Conservation (phyloP, 306 rosid species). For the Calophaca sinica region DNA sequence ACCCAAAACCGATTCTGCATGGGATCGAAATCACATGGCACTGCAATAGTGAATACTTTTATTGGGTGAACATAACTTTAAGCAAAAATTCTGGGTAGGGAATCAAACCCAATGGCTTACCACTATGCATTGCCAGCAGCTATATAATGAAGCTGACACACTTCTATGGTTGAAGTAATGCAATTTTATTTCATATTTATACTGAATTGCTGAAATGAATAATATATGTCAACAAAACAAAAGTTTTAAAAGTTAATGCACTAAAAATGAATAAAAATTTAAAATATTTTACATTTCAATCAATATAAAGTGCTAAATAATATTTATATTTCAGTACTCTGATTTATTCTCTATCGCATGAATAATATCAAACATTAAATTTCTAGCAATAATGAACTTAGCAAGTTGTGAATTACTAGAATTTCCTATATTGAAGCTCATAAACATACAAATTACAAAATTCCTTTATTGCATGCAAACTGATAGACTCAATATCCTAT, state of each 20-base stretch:
- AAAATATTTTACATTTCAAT: conserved; percentile 22
- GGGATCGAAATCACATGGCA: too few species aligned
- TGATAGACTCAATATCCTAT: neutral
- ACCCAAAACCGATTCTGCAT: too few species aligned
- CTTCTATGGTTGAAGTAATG: conserved; percentile 22
- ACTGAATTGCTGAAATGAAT: conserved; percentile 21
- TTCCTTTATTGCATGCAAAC: conserved; percentile 23
- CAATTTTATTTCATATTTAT: conserved; percentile 2
- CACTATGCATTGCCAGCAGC: conserved; percentile 24
- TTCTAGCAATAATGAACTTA: conserved; percentile 25
- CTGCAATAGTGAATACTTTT: neutral
- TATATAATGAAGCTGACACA: conserved; percentile 14
- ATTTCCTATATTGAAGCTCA: neutral
- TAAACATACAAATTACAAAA: neutral
- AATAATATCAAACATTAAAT: conserved; percentile 26
- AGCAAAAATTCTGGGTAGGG: neutral
- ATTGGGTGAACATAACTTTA: neutral
- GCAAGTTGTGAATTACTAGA: conserved; percentile 5
- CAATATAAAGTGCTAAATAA: neutral
- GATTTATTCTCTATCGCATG: neutral
- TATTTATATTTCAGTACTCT: neutral
- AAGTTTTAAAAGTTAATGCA: neutral
- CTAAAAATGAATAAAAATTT: conserved; percentile 6
- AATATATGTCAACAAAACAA: conserved; percentile 1
- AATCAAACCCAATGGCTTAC: neutral